Evolutionary conservation across 2,329 filamentous ascomycete genomes (phyloP).

Genomic region (Talaromyces funiculosus): DNA sequence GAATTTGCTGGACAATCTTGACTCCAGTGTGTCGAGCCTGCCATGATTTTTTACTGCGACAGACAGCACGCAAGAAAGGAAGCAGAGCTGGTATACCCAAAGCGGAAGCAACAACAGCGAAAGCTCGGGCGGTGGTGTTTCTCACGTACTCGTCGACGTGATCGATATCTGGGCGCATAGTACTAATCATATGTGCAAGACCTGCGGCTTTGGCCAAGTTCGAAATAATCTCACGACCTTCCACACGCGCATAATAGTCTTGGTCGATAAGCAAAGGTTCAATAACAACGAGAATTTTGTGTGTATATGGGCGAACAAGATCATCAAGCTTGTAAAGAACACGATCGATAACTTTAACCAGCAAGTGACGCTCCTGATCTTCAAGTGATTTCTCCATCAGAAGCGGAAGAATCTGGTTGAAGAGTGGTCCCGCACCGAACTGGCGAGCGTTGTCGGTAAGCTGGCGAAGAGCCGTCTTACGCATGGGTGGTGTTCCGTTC

Average conservation of each 20-base stretch:
- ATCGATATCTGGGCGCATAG: conserved; percentile 97
- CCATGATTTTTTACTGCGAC: conserved; percentile 98
- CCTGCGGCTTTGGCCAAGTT: conserved; percentile 96
- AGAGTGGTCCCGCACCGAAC: conserved; percentile 88
- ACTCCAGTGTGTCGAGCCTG: conserved; percentile 96
- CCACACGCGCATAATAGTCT: conserved; percentile 97
- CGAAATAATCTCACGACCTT: conserved; percentile 97
- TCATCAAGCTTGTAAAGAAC: conserved; percentile 98
- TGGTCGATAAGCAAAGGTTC: conserved; percentile 98
- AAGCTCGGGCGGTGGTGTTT: conserved; percentile 94
- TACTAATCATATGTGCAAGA: conserved; percentile 97
- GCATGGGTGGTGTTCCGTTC: conserved; percentile 97
- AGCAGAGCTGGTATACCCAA: conserved; percentile 92
- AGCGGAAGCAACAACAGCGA: conserved; percentile 93
- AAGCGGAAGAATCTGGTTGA: conserved; percentile 93
- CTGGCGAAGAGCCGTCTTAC: conserved; percentile 94
- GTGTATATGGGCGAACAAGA: conserved; percentile 88
- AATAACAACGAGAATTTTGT: conserved; percentile 98
- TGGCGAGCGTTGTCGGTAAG: conserved; percentile 95
- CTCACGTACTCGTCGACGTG: conserved; percentile 97
- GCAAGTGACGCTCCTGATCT: conserved; percentile 93
- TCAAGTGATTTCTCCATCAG: conserved; percentile 98
- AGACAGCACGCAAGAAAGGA: conserved; percentile 91
- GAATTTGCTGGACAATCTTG: conserved; percentile 98
- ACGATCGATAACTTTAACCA: conserved; percentile 98